Evolutionary conservation across 768 basidiomycete species (phyloP).

Genomic region (Coprinopsis strossmayeri): DNA sequence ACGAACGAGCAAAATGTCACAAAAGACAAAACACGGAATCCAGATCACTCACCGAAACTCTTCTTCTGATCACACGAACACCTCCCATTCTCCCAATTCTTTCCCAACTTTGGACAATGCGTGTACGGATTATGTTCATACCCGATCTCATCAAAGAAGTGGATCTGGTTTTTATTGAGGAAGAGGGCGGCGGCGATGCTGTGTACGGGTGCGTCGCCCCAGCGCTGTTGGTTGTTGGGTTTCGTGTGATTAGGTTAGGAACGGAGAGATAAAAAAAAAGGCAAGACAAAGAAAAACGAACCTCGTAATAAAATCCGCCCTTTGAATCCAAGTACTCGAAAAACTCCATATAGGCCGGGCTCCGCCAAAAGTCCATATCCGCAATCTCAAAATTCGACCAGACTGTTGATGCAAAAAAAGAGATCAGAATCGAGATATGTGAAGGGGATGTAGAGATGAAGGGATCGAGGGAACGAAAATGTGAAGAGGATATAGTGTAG

Average conservation of each 20-base stretch:
- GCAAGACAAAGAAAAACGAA: conserved; percentile 23
- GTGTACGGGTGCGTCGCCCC: conserved; percentile 64
- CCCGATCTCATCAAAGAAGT: conserved; percentile 74
- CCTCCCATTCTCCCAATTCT: conserved; percentile 44
- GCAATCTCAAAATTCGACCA: conserved; percentile 72
- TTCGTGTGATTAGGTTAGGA: neutral
- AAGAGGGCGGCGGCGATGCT: conserved; percentile 62
- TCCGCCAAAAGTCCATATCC: conserved; percentile 57
- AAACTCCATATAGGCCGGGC: conserved; percentile 58
- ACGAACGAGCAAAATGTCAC: too few relatives aligned
- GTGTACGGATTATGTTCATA: conserved; percentile 74
- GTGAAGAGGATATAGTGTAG: too few relatives aligned
- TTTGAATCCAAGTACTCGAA: conserved; percentile 55
- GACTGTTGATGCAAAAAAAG: conserved; percentile 23
- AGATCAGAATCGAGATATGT: neutral
- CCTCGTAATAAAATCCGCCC: conserved; percentile 68
- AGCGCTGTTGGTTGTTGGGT: conserved; percentile 29
- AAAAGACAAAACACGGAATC: neutral
- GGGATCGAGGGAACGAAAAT: too few relatives aligned
- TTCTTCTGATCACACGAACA: conserved; percentile 52
- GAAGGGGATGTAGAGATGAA: neutral
- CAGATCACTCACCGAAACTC: conserved; percentile 51
- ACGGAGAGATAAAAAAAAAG: conserved; percentile 18
- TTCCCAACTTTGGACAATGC: conserved; percentile 49
- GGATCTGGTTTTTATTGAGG: conserved; percentile 49